These are phyloP conservation scores for Penicillium expansum DNA, from an alignment of 2,329 filamentous ascomycete species.

Conservation along the genomic window DNA sequence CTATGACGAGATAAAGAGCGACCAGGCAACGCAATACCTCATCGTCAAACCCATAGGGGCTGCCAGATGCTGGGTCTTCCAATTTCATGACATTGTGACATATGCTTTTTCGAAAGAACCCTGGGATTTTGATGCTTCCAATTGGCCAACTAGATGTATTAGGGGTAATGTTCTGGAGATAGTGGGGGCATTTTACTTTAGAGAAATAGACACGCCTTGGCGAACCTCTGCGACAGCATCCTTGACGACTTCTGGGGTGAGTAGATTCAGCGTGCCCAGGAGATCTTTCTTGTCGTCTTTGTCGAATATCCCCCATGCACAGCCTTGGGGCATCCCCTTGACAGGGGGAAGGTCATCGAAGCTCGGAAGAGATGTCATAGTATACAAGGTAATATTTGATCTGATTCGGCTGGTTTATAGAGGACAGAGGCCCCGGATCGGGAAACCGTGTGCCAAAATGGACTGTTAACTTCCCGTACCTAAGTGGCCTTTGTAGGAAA, in stretches of 20 bases:
- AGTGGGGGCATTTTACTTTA: conserved; percentile 38
- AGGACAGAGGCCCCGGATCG: not conserved
- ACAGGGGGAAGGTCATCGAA: conserved; percentile 45
- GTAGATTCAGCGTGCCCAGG: conserved; percentile 46
- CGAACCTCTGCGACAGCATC: conserved; percentile 44
- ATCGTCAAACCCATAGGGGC: conserved; percentile 43
- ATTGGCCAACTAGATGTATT: conserved; percentile 20
- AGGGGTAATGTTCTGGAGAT: not conserved
- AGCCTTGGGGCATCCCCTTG: conserved; percentile 43
- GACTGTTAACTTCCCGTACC: not conserved
- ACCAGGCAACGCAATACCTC: conserved; percentile 25
- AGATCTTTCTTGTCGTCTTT: conserved; percentile 44
- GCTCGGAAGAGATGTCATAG: conserved; percentile 20
- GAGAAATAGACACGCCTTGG: conserved; percentile 42
- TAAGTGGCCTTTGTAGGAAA: not conserved
- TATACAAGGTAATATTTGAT: not conserved
- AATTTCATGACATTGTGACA: conserved; percentile 27
- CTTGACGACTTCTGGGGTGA: conserved; percentile 45
- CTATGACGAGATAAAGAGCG: not conserved
- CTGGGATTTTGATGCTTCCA: conserved; percentile 37
- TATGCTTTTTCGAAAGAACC: conserved; percentile 35
- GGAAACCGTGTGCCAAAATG: not conserved
- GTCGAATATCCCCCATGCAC: conserved; percentile 44
- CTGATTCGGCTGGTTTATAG: not conserved
- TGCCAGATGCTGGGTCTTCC: conserved; percentile 35